Evolutionary conservation across 176 grass and related monocot species (phyloP).

Genomic region (Triticum timopheevii): DNA sequence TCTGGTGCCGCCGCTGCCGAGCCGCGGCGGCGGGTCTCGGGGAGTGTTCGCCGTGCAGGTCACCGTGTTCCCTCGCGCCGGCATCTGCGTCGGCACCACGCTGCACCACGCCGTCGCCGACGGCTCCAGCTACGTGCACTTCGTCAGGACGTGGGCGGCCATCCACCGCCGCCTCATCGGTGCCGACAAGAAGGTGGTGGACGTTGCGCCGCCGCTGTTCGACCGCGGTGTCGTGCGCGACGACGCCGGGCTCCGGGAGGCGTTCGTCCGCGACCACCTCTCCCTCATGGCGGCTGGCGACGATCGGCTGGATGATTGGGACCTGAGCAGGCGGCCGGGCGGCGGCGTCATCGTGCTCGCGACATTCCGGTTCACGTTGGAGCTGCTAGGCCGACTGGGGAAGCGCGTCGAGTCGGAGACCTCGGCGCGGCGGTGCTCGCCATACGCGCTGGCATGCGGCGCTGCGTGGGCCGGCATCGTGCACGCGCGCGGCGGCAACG

Average conservation of each 20-base stretch:
- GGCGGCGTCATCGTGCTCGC: constrained; percentile 12
- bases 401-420: constrained; percentile 17
- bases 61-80: constrained; percentile 62
- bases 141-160: constrained; percentile 52
- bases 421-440: constrained; percentile 46
- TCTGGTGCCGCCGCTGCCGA: constrained; percentile 45
- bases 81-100: constrained; percentile 54
- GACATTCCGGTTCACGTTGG: constrained; percentile 45
- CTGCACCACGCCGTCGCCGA: constrained; percentile 84
- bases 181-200: not conserved
- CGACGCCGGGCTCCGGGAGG: constrained; percentile 33
- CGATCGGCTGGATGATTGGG: not conserved
- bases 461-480: constrained; percentile 74
- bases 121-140: constrained; percentile 83
- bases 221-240: constrained; percentile 53
- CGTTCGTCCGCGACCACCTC: not conserved
- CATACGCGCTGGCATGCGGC: constrained; percentile 69
- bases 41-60: constrained; percentile 58
- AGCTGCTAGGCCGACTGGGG: not conserved
- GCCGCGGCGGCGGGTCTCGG: constrained; percentile 9
- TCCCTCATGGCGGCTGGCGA: not conserved
- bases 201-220: constrained; percentile 34
- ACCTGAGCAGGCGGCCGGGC: constrained; percentile 4
- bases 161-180: not conserved
- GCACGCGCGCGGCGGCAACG: constrained; percentile 6